Evolutionary conservation across 2,329 filamentous ascomycete genomes (phyloP), one percentile per base, ranked within the genome.

Genomic region (Penicillium sp.): DNA sequence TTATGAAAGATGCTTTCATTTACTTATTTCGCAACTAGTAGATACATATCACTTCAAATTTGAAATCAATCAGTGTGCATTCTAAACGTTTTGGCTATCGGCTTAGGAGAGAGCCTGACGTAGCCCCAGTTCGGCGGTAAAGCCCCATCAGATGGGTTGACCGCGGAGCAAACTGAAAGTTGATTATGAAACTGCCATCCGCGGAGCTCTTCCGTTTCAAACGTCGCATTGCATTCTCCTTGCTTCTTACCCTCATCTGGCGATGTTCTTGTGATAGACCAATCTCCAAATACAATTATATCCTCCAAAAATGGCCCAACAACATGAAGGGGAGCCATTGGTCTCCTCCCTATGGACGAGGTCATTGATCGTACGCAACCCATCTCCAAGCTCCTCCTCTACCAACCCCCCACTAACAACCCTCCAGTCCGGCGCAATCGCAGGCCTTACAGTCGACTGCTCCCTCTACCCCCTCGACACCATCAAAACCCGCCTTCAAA

Each of bases 381-480:
- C 25, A 31, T 27, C 46, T 29, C 25, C 27, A 30, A 38, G 39
- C 34, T 25, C 33, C 28, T 11, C 29, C 33, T n/a, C n/a, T n/a
- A n/a, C n/a, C 28, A 38, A 31, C 10, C 41, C 46, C 16, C 19
- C 35, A 27, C 46, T 55, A 49, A 50, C 52, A 44, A 27, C 31
- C 53, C 16, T 29, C 10, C 29, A 86, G 78, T 89, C 93, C 60
- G 93, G 93, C 70, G 93, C 85, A 65, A 77, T 96, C 59, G 93
- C 93, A 59, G 93, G 93, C 67, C 93, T 93, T 40, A 95, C 91
- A 12, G 93, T 97, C 72, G 93, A 99, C 80, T 85, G 95, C 64
- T 90, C 90, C 48, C 88, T 99, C 67, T 99, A 88, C 77, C 93
- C 93, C 0, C 89, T 99, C 78, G 95, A 99, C 80, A 99, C 93